These are phyloP conservation scores for Kluyveromyces dobzhanskii DNA, from an alignment of 805 yeast species.

Conservation along the genomic window DNA sequence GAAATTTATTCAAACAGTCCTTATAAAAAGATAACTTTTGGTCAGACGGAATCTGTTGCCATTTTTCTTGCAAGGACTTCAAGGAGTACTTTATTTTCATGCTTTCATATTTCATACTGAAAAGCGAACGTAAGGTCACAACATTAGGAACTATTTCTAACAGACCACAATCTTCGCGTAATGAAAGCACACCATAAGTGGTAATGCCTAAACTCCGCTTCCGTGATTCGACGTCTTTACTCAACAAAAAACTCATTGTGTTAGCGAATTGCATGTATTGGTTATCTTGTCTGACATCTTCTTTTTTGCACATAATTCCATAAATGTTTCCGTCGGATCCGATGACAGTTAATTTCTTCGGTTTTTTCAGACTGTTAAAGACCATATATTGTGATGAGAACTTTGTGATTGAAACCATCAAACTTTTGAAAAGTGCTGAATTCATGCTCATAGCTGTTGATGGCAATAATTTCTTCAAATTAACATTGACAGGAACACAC, in stretches of 20 bases:
- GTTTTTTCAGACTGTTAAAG: constrained; percentile 78
- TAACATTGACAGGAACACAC: constrained; percentile 67
- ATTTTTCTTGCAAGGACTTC: constrained; percentile 17
- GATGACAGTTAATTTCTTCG: constrained; percentile 61
- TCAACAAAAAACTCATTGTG: constrained; percentile 68
- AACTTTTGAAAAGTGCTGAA: constrained; percentile 38
- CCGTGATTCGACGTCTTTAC: constrained; percentile 60
- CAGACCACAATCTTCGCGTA: constrained; percentile 80
- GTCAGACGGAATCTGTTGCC: constrained; percentile 20
- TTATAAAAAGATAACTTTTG: constrained; percentile 20
- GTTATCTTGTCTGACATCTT: constrained; percentile 92
- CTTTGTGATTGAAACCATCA: constrained; percentile 44
- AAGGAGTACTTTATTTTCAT: constrained; percentile 30
- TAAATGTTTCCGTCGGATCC: constrained; percentile 77
- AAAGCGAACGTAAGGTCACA: constrained; percentile 58
- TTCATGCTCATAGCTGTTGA: constrained; percentile 35
- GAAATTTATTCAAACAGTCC: constrained; percentile 30
- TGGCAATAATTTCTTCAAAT: constrained; percentile 62
- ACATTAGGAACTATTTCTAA: constrained; percentile 85
- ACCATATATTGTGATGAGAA: constrained; percentile 64
- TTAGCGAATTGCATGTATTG: constrained; percentile 84
- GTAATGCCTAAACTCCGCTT: constrained; percentile 62
- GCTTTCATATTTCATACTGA: constrained; percentile 36
- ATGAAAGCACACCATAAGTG: constrained; percentile 82
- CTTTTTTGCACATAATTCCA: constrained; percentile 74